Evolutionary conservation across 1,139 yeast genomes (phyloP).

Genomic region (Debaryomycetaceae sp.): DNA sequence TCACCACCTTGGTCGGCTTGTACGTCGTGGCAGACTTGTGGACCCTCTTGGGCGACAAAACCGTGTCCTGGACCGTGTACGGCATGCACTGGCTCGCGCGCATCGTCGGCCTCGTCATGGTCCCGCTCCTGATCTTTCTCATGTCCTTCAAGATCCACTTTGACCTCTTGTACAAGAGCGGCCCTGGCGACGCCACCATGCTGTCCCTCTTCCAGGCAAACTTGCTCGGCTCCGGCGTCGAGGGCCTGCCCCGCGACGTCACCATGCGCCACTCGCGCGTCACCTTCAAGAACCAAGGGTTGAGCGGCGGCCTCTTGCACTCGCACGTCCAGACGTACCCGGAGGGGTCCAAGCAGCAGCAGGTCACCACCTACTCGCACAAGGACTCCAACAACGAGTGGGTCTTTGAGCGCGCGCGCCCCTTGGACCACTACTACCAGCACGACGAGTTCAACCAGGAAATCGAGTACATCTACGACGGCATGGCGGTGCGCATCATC

Average conservation of each 20-base stretch:
- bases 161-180: slow-evolving; percentile 59
- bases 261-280: slow-evolving; percentile 67
- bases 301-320: slow-evolving; percentile 86
- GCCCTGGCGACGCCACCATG: slow-evolving; percentile 97
- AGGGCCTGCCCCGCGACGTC: slow-evolving; percentile 82
- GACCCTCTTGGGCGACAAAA: slow-evolving; percentile 52
- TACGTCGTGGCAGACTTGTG: slow-evolving; percentile 67
- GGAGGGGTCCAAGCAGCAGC: slow-evolving; percentile 93
- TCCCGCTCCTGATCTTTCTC: slow-evolving; percentile 55
- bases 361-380: slow-evolving; percentile 88
- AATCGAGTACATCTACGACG: slow-evolving; percentile 54
- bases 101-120: slow-evolving; percentile 43
- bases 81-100: slow-evolving; percentile 57
- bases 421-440: slow-evolving; percentile 39
- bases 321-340: slow-evolving; percentile 93
- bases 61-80: slow-evolving; percentile 40
- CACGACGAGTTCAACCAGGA: slow-evolving; percentile 36
- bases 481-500: slow-evolving; percentile 64
- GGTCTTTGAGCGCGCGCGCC: slow-evolving; percentile 71
- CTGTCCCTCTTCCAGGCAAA: slow-evolving; percentile 95
- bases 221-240: slow-evolving; percentile 67
- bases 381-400: slow-evolving; percentile 89
- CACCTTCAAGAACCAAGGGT: slow-evolving; percentile 82
- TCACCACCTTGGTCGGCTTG: slow-evolving; percentile 65
- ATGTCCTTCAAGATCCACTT: slow-evolving; percentile 65